Conservation (phyloP, 129 eudicot species). For the Gnaphalium uliginosum region DNA sequence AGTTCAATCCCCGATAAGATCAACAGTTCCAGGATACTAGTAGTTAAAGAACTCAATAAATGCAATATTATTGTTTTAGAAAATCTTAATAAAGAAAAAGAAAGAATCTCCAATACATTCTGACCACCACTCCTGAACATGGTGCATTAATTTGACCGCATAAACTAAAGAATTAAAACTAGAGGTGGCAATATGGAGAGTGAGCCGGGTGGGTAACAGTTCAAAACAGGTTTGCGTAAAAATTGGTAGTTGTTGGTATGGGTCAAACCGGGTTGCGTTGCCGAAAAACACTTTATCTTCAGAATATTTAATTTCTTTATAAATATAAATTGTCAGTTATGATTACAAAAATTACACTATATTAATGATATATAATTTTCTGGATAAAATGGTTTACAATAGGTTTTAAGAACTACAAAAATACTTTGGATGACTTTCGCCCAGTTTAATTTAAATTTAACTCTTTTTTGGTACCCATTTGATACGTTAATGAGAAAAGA, state of each 20-base stretch:
- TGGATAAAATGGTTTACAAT: not conserved
- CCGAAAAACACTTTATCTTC: not conserved
- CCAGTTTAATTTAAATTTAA: not conserved
- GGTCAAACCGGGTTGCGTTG: not conserved
- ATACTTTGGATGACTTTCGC: not conserved
- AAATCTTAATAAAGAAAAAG: slow-evolving; percentile 1
- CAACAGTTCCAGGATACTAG: not conserved
- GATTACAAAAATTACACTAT: not conserved
- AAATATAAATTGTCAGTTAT: not conserved
- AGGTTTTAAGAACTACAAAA: not conserved
- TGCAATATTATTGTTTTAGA: not conserved
- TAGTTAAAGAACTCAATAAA: not conserved
- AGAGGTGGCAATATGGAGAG: not conserved
- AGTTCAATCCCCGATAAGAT: not conserved
- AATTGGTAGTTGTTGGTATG: not conserved
- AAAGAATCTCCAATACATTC: slow-evolving; percentile 5
- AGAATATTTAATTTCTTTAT: not conserved
- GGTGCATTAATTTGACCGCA: slow-evolving; percentile 16
- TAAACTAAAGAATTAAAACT: slow-evolving; percentile 5
- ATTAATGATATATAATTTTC: not conserved
- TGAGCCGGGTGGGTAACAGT: not conserved
- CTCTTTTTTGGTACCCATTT: too few species aligned
- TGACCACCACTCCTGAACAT: not conserved
- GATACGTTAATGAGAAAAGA: too few species aligned
- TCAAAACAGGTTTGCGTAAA: not conserved